Conservation (phyloP, 129 eudicot genomes). For the Ambrosia artemisiifolia region DNA sequence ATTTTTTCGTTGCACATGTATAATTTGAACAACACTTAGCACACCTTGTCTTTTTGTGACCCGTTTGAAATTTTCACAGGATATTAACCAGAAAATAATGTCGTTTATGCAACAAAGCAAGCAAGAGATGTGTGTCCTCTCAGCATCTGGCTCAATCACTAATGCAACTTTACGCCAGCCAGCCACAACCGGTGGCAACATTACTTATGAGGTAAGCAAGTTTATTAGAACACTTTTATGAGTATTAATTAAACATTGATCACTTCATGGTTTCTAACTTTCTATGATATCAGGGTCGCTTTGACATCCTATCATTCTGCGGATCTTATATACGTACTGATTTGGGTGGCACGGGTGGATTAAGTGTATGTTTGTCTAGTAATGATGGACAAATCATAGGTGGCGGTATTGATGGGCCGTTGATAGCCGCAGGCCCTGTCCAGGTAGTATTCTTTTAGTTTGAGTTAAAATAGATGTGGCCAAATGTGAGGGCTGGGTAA, state of each 20-base stretch:
- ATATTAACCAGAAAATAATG: constrained; percentile 68
- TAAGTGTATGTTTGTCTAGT: constrained; percentile 63
- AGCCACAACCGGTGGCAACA: constrained; percentile 66
- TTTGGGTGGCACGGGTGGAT: constrained; percentile 69
- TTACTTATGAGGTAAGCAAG: constrained; percentile 58
- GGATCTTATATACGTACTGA: constrained; percentile 70
- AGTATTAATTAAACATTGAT: background rate
- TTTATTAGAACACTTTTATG: background rate
- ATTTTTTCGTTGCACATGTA: background rate
- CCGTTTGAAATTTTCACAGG: constrained; percentile 30
- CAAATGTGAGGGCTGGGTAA: background rate
- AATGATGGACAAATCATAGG: constrained; percentile 71
- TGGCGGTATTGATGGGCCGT: constrained; percentile 67
- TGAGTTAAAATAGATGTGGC: background rate
- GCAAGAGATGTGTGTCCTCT: constrained; percentile 68
- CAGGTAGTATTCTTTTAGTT: constrained; percentile 46
- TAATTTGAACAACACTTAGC: background rate
- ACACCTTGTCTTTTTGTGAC: background rate
- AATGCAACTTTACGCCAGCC: constrained; percentile 75
- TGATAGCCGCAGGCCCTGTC: constrained; percentile 70
- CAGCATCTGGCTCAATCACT: constrained; percentile 82
- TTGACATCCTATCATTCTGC: constrained; percentile 65
- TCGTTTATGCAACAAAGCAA: constrained; percentile 70
- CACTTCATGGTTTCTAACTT: constrained; percentile 7
- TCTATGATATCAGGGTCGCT: constrained; percentile 55